Evolutionary conservation across 129 eudicot genomes (phyloP).

Genomic region (Smallanthus sonchifolius): DNA sequence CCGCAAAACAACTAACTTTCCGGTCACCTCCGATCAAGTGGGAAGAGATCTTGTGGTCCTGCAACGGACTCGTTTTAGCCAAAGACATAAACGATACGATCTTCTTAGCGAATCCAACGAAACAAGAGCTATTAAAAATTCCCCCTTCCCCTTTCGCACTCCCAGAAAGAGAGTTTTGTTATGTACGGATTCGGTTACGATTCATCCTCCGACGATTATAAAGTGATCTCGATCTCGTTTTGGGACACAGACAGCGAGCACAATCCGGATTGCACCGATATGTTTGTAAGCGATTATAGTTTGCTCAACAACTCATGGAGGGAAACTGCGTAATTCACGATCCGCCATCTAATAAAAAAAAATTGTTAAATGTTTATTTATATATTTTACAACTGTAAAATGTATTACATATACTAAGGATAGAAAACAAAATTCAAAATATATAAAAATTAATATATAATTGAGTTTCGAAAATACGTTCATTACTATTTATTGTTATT

Average conservation of each 20-base stretch:
- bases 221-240: conserved; percentile 40
- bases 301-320: conserved; percentile 46
- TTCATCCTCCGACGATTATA: conserved; percentile 33
- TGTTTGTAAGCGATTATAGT: conserved; percentile 32
- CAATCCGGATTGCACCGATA: conserved; percentile 33
- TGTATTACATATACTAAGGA: no score
- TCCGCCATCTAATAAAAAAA: conserved; percentile 7
- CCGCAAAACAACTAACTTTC: conserved; percentile 21
- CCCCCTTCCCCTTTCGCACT: conserved; percentile 25
- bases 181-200: conserved; percentile 64
- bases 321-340: conserved; percentile 32
- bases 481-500: no score
- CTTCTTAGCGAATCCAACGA: conserved; percentile 42
- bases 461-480: no score
- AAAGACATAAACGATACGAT: neutral
- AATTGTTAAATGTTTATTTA: no score
- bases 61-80: conserved; percentile 46
- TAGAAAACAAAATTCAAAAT: no score
- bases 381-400: no score
- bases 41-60: conserved; percentile 36
- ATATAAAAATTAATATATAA: no score
- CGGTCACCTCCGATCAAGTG: neutral
- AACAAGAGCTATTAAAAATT: conserved; percentile 17
- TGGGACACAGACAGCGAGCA: conserved; percentile 35
- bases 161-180: conserved; percentile 11